Conservation (phyloP, 306 rosid genomes). For the Lupinus albus region DNA sequence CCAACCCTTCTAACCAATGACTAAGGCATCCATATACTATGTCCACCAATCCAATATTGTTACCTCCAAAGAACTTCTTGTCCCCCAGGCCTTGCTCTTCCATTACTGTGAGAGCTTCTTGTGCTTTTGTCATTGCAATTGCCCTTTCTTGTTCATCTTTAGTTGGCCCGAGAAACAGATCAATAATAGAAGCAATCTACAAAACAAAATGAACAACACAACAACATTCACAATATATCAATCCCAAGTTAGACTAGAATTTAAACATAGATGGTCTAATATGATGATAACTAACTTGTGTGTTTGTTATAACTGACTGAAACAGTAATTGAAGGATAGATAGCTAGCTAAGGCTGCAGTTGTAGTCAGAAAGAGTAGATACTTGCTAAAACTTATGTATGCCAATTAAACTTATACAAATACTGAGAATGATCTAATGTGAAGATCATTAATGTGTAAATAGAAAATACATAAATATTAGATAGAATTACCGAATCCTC, state of each 20-base stretch:
- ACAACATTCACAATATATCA: not conserved
- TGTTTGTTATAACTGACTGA: no score
- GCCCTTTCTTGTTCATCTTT: constrained; percentile 45
- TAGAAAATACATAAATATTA: not conserved
- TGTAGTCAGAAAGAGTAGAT: no score
- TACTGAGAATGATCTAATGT: not conserved
- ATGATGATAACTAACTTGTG: not conserved
- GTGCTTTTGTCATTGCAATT: constrained; percentile 29
- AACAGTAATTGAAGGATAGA: no score
- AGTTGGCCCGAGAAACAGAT: constrained; percentile 21
- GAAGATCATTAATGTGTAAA: not conserved
- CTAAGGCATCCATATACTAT: constrained; percentile 44
- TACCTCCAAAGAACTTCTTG: constrained; percentile 52
- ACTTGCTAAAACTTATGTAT: no score
- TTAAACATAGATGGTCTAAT: not conserved
- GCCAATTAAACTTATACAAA: no score
- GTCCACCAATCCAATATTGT: constrained; percentile 48
- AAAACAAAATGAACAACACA: not conserved
- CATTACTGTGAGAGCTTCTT: constrained; percentile 33
- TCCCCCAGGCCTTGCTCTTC: constrained; percentile 49
- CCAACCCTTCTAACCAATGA: constrained; percentile 53
- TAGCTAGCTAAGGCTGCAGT: no score
- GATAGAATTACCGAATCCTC: constrained; percentile 48
- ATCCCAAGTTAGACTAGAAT: not conserved
- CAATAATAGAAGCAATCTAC: constrained; percentile 26